These are phyloP conservation scores for Coniochaeta ligniaria DNA, from an alignment of 2,329 filamentous ascomycete genomes.

Conservation along the genomic window DNA sequence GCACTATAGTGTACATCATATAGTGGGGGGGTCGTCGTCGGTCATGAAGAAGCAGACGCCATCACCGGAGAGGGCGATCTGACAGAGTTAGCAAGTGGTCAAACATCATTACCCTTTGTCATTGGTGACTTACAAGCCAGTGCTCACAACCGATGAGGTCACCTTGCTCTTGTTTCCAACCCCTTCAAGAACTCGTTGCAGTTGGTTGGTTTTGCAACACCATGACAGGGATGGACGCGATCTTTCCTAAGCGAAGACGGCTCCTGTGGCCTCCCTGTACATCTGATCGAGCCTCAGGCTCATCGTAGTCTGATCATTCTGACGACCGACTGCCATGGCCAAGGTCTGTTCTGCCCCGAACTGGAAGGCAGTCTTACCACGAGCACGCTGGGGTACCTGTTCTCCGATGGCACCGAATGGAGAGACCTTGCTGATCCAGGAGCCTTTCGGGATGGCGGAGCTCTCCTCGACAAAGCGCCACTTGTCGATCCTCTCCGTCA, in stretches of 20 bases:
- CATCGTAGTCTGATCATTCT: not conserved
- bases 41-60: not conserved
- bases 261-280: not conserved
- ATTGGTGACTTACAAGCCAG: not conserved
- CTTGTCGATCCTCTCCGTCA: not conserved
- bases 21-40: not conserved
- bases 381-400: not conserved
- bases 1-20: not conserved
- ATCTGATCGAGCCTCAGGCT: not conserved
- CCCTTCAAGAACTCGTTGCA: not conserved
- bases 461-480: not conserved
- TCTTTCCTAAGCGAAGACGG: not conserved
- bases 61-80: not conserved
- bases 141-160: not conserved
- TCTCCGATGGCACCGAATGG: not conserved
- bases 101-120: not conserved
- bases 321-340: not conserved
- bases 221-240: not conserved
- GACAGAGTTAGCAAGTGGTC: not conserved
- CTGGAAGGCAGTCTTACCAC: not conserved
- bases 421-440: not conserved
- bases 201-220: not conserved
- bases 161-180: not conserved
- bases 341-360: not conserved
- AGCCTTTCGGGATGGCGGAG: not conserved